These are phyloP conservation scores for Ogataea neopini DNA, from an alignment of 805 yeast genomes.

Conservation along the genomic window DNA sequence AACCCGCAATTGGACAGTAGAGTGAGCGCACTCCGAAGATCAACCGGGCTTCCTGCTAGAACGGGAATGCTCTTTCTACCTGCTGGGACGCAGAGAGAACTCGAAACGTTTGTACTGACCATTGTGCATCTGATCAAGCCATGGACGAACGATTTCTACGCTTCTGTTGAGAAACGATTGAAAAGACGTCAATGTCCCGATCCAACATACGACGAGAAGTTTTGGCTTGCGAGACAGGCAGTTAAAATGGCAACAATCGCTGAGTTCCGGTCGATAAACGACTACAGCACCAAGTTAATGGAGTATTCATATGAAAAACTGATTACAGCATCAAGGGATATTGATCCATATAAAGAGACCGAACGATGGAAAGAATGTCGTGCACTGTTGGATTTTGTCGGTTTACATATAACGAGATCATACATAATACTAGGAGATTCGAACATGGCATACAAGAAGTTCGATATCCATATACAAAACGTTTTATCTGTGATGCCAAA, in stretches of 20 bases:
- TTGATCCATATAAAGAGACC: constrained; percentile 22
- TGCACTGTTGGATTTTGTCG: constrained; percentile 55
- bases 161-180: constrained; percentile 40
- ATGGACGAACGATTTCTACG: constrained; percentile 46
- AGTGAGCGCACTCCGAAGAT: constrained; percentile 38
- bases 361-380: constrained; percentile 47
- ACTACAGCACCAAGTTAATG: constrained; percentile 49
- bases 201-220: constrained; percentile 23
- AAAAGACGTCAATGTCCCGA: constrained; percentile 39
- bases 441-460: constrained; percentile 60
- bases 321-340: constrained; percentile 38
- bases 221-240: constrained; percentile 53
- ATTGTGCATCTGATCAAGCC: constrained; percentile 42
- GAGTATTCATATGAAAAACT: constrained; percentile 57
- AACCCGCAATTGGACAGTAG: constrained; percentile 39
- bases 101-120: constrained; percentile 41
- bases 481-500: constrained; percentile 42
- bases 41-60: constrained; percentile 44
- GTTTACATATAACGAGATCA: constrained; percentile 62
- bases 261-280: constrained; percentile 47
- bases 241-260: constrained; percentile 51
- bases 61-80: constrained; percentile 47
- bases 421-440: constrained; percentile 61
- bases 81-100: constrained; percentile 42
- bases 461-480: constrained; percentile 60